Evolutionary conservation across 352 stramenopile genomes (phyloP), one percentile per base, ranked within the genome.

Genomic region (Globisporangium cederbergense): DNA sequence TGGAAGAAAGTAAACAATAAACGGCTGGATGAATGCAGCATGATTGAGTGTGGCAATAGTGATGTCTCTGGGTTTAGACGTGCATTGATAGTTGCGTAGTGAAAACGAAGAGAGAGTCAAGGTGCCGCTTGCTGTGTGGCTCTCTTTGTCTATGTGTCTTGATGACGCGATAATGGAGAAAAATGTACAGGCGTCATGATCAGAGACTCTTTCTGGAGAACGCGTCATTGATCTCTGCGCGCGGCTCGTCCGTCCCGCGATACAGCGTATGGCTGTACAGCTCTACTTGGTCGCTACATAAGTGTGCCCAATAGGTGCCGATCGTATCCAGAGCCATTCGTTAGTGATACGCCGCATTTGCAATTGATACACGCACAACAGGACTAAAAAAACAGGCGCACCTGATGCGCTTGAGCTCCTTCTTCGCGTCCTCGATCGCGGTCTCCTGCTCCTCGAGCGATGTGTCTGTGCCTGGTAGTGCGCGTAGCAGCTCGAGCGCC

Each of bases 181-280:
- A 18, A 55, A 55, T 38, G 49, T 55, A 55, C 22, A 55, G 13
- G 3, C 2, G 8, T 42, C 34, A 14, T n/a, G 30, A 45, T 82
- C 68, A 95, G 43, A 95, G 71, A 64, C 81, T 93, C 58, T 91
- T 88, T 45, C 86, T 74, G 4, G 86, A 93, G 59, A 95, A 95
- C 0, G 83, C 86, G 59, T 95, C 86, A 73, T 95, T 90, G 64
- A 93, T 76, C 58, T 91, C 78, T 1, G 83, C 84, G n/a, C 86
- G 86, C 8, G 86, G 84, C 46, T 93, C 86, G 70, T 93, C 83
- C 46, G 84, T 93, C 43, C 86, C 86, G 49, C 86, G 82, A 69
- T 92, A 95, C 43, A 95, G 66, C 46, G 86, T 95, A 70, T 91
- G 89, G 76, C 83, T 91, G 68, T 91, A 95, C 47, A 95, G 75